Percentiles rank a stretch among this genome's conserved stretches.
Evolutionary conservation across 1,139 yeast genomes (phyloP).

Genomic region (Magnusiomyces tetraspermus): DNA sequence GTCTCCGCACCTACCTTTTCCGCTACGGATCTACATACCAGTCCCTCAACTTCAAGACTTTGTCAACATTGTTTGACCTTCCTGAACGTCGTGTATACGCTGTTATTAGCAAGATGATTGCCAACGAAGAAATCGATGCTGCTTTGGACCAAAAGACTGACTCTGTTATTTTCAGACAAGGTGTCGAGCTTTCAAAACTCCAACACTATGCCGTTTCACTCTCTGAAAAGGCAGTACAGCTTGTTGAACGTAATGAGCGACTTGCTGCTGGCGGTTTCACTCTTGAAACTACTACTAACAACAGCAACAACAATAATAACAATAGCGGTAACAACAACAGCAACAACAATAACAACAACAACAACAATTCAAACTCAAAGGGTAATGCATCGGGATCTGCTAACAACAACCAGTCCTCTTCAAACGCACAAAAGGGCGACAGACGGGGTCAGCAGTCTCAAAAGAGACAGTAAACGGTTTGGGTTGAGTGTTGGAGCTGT

Average conservation of each 20-base stretch:
- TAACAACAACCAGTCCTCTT: neutral
- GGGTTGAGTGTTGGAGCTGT: too few relatives aligned
- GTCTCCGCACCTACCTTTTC: conserved; percentile 81
- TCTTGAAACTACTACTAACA: conserved; percentile 16
- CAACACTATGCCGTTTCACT: conserved; percentile 83
- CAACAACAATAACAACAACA: conserved; percentile 3
- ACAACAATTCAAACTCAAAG: neutral
- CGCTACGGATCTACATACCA: conserved; percentile 70
- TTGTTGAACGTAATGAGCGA: conserved; percentile 80
- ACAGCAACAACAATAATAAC: conserved; percentile 3
- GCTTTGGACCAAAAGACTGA: conserved; percentile 51
- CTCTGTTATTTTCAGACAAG: conserved; percentile 54
- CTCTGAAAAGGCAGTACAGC: conserved; percentile 75
- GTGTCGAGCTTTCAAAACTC: conserved; percentile 72
- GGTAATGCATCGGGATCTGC: neutral
- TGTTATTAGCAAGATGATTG: conserved; percentile 65
- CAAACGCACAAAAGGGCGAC: neutral
- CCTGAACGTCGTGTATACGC: conserved; percentile 47
- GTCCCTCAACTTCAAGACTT: conserved; percentile 59
- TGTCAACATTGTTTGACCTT: conserved; percentile 60
- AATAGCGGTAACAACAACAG: conserved; percentile 4
- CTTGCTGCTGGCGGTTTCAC: conserved; percentile 68
- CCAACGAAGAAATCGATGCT: conserved; percentile 64
- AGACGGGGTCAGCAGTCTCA: neutral
- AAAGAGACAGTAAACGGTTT: neutral